phyloP scores from a whole-genome alignment of 2,329 filamentous ascomycete species.

The Thelonectria rubi region DNA sequence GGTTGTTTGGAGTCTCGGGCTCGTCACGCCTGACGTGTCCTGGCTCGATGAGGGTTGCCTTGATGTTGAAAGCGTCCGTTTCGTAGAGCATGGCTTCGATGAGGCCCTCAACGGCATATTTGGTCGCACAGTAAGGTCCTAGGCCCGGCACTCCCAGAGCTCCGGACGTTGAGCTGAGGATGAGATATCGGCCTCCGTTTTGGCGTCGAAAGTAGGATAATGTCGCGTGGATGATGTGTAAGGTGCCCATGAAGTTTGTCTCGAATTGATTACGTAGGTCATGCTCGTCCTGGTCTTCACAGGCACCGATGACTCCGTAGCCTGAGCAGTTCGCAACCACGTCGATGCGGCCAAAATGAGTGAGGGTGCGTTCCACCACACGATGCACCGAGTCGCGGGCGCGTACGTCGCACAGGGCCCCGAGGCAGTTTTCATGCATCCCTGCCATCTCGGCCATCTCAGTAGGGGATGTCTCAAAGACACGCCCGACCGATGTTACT shows the following conservation, averaged over 20 bases:
- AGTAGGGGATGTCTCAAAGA: constrained; percentile 76
- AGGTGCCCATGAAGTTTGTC: constrained; percentile 95
- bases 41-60: constrained; percentile 91
- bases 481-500: constrained; percentile 86
- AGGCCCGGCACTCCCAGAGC: constrained; percentile 93
- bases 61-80: constrained; percentile 89
- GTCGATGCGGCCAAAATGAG: constrained; percentile 83
- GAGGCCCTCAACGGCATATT: constrained; percentile 94
- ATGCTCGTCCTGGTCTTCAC: constrained; percentile 95
- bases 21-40: constrained; percentile 90
- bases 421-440: constrained; percentile 77
- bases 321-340: constrained; percentile 94
- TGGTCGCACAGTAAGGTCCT: constrained; percentile 94
- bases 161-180: constrained; percentile 92
- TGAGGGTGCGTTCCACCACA: constrained; percentile 75
- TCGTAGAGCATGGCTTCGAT: constrained; percentile 98
- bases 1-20: constrained; percentile 60
- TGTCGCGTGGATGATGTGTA: constrained; percentile 91
- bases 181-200: constrained; percentile 82
- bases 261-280: constrained; percentile 96
- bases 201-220: constrained; percentile 87
- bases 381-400: constrained; percentile 78
- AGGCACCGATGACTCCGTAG: constrained; percentile 93
- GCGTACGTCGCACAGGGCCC: constrained; percentile 89
- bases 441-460: constrained; percentile 80